Base-by-base conservation (phyloP, 2,329 filamentous ascomycete species). In the Alternaria burnsii region DNA sequence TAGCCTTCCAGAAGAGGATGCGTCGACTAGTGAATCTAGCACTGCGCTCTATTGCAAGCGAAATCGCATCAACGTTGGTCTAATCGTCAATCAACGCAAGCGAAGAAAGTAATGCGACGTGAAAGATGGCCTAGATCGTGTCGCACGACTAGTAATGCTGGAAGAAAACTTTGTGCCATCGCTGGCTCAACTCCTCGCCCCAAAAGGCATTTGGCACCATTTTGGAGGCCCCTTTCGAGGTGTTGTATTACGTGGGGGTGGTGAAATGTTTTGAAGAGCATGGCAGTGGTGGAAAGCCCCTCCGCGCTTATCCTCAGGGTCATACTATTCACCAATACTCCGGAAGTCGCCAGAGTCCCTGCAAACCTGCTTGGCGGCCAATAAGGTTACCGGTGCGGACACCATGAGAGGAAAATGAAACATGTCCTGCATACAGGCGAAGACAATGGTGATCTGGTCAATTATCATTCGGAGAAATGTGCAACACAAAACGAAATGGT, bases 221-320 rank as follows among this genome's bases (percentile, higher is more conserved):
- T 28, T 6, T n/a, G 14, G 40, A 47, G 14, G 14, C 40, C 36
- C 55, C 16, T 20, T 48, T 26, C 24, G 9, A 34, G 0, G 32
- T n/a, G 26, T 30, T 22, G 47, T 51, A 18, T 3, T 7, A 40
- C 43, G 44, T 42, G 28, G 43, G 43, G 51, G 6, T 46, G 32
- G 32, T 58, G 41, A 52, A 50, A 57, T 40, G 43, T 20, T 51
- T 51, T 16, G 34, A 52, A 32, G 22, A 34, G 38, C n/a, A 40
- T 61, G 52, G 43, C 24, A 48, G 62, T 69, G 70, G 69, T 61
- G 65, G 52, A 64, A 72, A 63, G 30, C 56, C 47, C 36, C 51
- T 59, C 69, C 68, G 72, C 61, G 65, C 74, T 74, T 71, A 75
- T 66, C 44, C 26, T 65, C 69, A 66, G 71, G 54, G 68, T 72